phyloP scores from a whole-genome alignment of 768 basidiomycete species.

The Rhizopogon salebrosus region DNA sequence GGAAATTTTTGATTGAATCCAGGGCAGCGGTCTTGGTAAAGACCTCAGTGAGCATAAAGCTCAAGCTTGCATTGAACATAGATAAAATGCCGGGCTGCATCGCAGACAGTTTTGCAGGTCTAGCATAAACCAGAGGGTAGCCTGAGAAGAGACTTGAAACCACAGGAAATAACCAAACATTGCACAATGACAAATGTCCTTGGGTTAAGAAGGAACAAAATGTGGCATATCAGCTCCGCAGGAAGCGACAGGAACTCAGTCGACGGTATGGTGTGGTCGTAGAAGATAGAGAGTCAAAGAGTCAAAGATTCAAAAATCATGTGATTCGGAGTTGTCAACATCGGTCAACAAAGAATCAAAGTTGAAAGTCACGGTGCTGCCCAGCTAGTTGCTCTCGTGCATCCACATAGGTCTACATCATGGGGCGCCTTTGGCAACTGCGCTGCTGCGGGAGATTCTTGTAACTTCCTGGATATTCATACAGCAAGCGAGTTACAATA shows the following conservation, averaged over 20 bases:
- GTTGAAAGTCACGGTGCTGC: too few relatives aligned
- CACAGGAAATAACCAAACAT: neutral
- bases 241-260: neutral
- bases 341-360: too few relatives aligned
- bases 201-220: neutral
- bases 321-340: too few relatives aligned
- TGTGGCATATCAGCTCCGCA: neutral
- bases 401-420: too few relatives aligned
- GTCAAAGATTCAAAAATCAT: too few relatives aligned
- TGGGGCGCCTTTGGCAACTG: too few relatives aligned
- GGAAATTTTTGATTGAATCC: neutral
- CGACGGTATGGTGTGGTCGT: neutral
- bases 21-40: neutral
- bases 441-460: too few relatives aligned
- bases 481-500: too few relatives aligned
- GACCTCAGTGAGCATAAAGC: neutral
- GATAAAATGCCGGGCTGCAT: neutral
- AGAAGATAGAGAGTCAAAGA: neutral
- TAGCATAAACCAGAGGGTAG: neutral
- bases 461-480: too few relatives aligned
- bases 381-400: too few relatives aligned
- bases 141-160: neutral
- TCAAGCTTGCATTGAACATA: neutral
- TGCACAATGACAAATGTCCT: neutral
- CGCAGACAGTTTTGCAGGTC: neutral